A percentile compares a stretch with the other conserved stretches of the same genome.
phyloP scores from a whole-genome alignment of 2,329 filamentous ascomycete genomes.

The Fusarium nematophilum region DNA sequence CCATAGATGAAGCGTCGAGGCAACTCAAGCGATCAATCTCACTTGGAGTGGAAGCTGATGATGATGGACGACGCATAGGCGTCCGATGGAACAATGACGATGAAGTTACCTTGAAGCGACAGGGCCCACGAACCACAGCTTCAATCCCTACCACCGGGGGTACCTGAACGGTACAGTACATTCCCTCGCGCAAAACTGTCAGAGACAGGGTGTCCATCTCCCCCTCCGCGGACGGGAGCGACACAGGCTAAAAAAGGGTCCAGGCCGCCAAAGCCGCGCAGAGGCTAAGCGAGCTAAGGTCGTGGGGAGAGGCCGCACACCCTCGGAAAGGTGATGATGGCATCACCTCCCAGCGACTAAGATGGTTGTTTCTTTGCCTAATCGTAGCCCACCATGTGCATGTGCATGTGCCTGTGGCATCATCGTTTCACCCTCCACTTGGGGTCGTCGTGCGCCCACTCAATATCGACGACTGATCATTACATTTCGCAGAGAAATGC shows the following conservation, averaged over 20 bases:
- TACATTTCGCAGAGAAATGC: background rate
- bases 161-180: conserved; percentile 13
- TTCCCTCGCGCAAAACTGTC: conserved; percentile 23
- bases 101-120: conserved; percentile 29
- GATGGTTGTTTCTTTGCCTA: background rate
- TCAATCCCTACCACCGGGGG: conserved; percentile 12
- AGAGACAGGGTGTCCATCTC: background rate
- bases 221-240: conserved; percentile 3
- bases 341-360: conserved; percentile 33
- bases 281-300: no score
- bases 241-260: conserved; percentile 23
- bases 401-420: conserved; percentile 28
- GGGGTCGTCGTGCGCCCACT: no score
- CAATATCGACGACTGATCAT: no score
- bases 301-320: no score
- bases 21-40: no score
- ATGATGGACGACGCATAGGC: conserved; percentile 9
- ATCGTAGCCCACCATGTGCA: conserved; percentile 21
- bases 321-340: conserved; percentile 33
- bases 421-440: conserved; percentile 23
- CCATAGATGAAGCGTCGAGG: background rate
- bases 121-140: conserved; percentile 4
- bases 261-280: conserved; percentile 22
- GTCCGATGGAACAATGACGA: conserved; percentile 1
- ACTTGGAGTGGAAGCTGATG: conserved; percentile 10